Evolutionary conservation across 192 early-diverging fungal genomes (phyloP), one percentile per base, ranked within the genome.

Genomic region (Diversispora epigaea): DNA sequence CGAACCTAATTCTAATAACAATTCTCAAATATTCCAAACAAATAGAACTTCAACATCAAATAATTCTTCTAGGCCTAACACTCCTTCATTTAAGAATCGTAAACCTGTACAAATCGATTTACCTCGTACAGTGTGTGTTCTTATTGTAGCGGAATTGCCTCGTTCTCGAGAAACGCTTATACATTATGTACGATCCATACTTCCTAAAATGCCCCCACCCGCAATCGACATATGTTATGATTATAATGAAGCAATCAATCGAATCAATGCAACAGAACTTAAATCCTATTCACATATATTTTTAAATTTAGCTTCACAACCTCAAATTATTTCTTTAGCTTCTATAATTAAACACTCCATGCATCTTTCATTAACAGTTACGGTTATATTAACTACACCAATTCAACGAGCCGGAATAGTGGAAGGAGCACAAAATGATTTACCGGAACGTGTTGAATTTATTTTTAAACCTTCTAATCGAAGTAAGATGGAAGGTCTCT

Each of bases 391-490:
- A n/a, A 88, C 86, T 1, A 86, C 84, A 4, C 86, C 84, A 8
- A 83, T 88, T 50, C 86, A 88, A 52, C 80, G 86, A 39, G 78
- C 83, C 3, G 72, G 79, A 2, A 81, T 88, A 32, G 80, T 82
- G 57, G 86, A 84, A n/a, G 80, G 74, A 56, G 12, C 41, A 54
- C 58, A 77, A 79, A 54, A 75, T 77, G 60, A 77, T 77, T 73
- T 84, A 17, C 83, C 83, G 5, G 40, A 72, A 9, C 78, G 76
- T 11, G 79, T 81, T 32, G 86, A 84, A 32, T 88, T 85, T 78
- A 82, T 88, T 12, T 88, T 86, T 75, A 88, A 88, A 61, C 86
- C 86, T 2, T 32, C 86, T 70, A 88, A 84, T 19, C 78, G 84
- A 57, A 80, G 82, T 21, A 88, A 86, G 69, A 60, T 88, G 6